Base-by-base conservation (phyloP, 768 basidiomycete species). In the Termitomyces sp. region DNA sequence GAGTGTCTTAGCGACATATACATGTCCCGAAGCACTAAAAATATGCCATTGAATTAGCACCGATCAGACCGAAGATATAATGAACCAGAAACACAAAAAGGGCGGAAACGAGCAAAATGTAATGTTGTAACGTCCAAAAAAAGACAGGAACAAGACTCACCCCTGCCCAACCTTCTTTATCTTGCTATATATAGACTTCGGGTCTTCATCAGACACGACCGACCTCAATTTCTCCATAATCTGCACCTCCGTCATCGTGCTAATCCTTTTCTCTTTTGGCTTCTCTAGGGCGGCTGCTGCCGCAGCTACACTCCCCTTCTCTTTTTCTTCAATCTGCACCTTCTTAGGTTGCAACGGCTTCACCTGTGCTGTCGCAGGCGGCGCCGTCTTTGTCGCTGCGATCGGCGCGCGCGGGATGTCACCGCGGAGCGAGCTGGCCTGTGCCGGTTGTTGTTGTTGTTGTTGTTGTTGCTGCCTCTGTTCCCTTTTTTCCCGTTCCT, bases 151-250 rank as follows among this genome's bases (percentile, higher is more conserved):
- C 38, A 8, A 4, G 32, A 82, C 92, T 73, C 73, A 97, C 94
- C 95, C 96, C 74, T 99, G 96, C 38, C 96, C 96, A 63, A 99
- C 94, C 79, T 98, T 99, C 81, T 93, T 95, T 74, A 98, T 97
- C 82, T 97, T 98, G 68, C 89, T 91, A 74, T 98, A 99, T 20
- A 96, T 71, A 66, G 81, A 69, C 76, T 92, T 94, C 29, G 96
- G 96, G 72, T 98, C 96, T 25, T 93, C 88, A 47, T 84, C 78
- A 47, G 83, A 86, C 51, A 98, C 96, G 0, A 98, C 95, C 65
- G 86, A 86, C 65, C 94, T 81, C 66, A 99, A 79, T 77, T 96
- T 97, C 72, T 96, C 93, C 96, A 98, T 97, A 68, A 98, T 96
- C 78, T 99, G 96, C 53, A 89, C 90, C 76, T 99, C 96, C 54